Base-by-base conservation (phyloP, 257 asterid genomes). In the Apocynum venetum region DNA sequence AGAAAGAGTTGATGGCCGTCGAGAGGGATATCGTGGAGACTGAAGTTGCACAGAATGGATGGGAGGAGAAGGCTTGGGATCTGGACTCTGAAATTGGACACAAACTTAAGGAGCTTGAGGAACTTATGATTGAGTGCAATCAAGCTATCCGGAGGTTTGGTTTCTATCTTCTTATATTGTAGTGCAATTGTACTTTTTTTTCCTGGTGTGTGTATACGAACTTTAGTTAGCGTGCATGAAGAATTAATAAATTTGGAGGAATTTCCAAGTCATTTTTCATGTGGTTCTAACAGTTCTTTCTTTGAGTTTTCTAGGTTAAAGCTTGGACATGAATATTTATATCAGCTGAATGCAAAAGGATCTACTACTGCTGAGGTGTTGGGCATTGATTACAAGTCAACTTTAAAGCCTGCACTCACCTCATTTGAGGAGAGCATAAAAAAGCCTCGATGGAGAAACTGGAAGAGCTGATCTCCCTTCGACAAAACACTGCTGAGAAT, bases 1-100 rank as follows among this genome's bases (percentile, higher is more conserved):
- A 89, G 86, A 78, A 97, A 78, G 98, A 93, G 69, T 84, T 93
- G 89, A 93, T 86, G 82, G 89, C 92, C 46, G 87, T 90, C 59
- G 98, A 91, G 81, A 85, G 96, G 82, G 96, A 91, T 57, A 85
- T 91, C 36, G 89, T 81, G 83, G 93, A 93, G 83, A 80, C 88
- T 2, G 98, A 93, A 80, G 85, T 85, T 74, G 89, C 89, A 9
- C 86, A 96, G 83, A 88, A 80, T 82, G 92, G 81, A 36, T 91
- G 98, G 96, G 98, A 95, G 85, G 99, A 95, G 86, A 93, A 95
- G 84, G 73, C 77, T 41, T 93, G 96, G 99, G 92, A 87, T 82
- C 88, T 95, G 66, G 92, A 91, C 80, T 86, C 97, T 59, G 87
- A 84, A 49, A 90, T 88, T 17, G 90, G 90, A 41, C 91, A 86